Evolutionary conservation across 2,329 filamentous ascomycete species (phyloP).

Genomic region (Pseudophaeomoniella oleicola): DNA sequence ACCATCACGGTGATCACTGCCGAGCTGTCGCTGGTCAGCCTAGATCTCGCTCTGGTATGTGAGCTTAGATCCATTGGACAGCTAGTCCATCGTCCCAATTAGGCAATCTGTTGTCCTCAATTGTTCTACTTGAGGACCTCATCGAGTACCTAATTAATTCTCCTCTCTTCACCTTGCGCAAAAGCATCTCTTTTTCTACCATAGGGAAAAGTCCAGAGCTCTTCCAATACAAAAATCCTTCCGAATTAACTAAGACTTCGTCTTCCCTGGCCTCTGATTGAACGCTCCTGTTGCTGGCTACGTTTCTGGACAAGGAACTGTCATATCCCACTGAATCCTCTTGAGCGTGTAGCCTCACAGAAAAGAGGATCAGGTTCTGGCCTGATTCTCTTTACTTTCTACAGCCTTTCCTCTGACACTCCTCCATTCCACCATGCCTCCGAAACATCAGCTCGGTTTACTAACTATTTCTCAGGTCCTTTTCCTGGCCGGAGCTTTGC

Average conservation of each 20-base stretch:
- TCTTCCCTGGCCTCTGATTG: too few species aligned
- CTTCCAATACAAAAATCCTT: too few species aligned
- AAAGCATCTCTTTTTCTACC: too few species aligned
- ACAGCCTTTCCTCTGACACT: background rate
- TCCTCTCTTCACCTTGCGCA: too few species aligned
- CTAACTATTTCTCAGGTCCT: conserved; percentile 2
- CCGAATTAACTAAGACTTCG: too few species aligned
- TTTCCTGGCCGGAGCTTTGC: background rate
- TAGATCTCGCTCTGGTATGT: background rate
- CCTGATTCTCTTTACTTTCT: conserved; percentile 1
- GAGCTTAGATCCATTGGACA: background rate
- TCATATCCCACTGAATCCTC: too few species aligned
- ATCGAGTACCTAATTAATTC: too few species aligned
- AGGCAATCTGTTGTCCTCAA: background rate
- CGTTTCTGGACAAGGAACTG: too few species aligned
- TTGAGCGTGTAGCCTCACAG: background rate
- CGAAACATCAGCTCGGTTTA: background rate
- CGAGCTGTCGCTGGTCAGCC: background rate
- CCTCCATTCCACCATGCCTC: background rate
- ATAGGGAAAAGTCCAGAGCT: too few species aligned
- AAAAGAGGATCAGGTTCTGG: background rate
- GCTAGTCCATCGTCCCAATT: background rate
- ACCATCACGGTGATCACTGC: too few species aligned
- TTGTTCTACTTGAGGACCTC: too few species aligned
- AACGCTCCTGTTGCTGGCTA: too few species aligned